A percentile compares a stretch with the other conserved stretches of the same genome.
phyloP scores from a whole-genome alignment of 1,139 yeast genomes.

The Geotrichum histeridarum region DNA sequence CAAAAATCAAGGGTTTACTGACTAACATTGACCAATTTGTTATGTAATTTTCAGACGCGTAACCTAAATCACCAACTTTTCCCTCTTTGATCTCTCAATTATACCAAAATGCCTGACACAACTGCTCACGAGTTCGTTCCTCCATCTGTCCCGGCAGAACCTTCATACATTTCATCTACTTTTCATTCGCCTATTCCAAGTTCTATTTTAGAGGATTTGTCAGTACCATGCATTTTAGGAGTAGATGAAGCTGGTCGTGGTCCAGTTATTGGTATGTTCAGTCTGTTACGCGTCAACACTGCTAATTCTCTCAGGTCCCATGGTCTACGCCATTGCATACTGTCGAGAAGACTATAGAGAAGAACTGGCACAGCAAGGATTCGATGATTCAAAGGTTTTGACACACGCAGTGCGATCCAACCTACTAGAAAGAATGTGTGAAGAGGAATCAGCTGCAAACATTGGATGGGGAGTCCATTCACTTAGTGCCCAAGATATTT shows the following conservation, averaged over 20 bases:
- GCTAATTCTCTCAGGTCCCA: slow-evolving; percentile 50
- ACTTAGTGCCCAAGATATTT: slow-evolving; percentile 82
- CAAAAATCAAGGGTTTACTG: no score
- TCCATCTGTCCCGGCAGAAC: slow-evolving; percentile 27
- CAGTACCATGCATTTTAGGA: slow-evolving; percentile 55
- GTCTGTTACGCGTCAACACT: background rate
- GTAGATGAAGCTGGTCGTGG: slow-evolving; percentile 99
- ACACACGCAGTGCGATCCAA: slow-evolving; percentile 65
- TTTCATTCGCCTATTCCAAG: slow-evolving; percentile 39
- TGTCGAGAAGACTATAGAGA: slow-evolving; percentile 55
- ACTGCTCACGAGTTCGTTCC: slow-evolving; percentile 23
- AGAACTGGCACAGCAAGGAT: slow-evolving; percentile 60
- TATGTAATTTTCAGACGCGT: background rate
- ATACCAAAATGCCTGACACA: background rate
- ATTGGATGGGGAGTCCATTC: slow-evolving; percentile 87
- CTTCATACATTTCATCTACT: slow-evolving; percentile 31
- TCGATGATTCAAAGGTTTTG: slow-evolving; percentile 87
- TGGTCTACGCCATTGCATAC: slow-evolving; percentile 91
- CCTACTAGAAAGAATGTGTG: slow-evolving; percentile 57
- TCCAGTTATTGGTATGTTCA: slow-evolving; percentile 57
- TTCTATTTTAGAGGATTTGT: slow-evolving; percentile 22
- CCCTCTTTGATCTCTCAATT: background rate
- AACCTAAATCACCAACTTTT: background rate
- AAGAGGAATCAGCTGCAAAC: slow-evolving; percentile 45
- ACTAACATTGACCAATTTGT: background rate